Conservation (phyloP, 495 filamentous ascomycete genomes). For the Xylaria cubensis region DNA sequence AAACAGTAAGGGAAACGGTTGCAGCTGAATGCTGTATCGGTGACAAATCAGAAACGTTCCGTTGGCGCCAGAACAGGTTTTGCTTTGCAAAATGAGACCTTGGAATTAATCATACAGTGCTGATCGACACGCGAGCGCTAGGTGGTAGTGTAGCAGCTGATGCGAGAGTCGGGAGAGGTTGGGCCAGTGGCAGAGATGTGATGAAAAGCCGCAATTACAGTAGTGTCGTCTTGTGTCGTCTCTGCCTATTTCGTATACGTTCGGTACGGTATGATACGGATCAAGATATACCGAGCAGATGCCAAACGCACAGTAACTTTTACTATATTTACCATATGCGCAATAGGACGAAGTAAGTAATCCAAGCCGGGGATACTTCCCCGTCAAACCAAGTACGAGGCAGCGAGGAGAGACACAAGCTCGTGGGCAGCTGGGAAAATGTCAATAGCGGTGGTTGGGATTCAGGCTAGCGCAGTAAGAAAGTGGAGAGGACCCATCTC, state of each 20-base stretch:
- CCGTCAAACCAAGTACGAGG: constrained; percentile 3
- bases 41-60: constrained; percentile 13
- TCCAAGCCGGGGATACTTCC: background rate
- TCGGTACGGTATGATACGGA: background rate
- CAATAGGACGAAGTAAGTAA: background rate
- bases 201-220: constrained; percentile 7
- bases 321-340: background rate
- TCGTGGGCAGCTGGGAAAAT: background rate
- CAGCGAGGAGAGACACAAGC: background rate
- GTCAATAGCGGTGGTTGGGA: constrained; percentile 5
- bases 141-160: background rate
- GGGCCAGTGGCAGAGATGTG: constrained; percentile 7
- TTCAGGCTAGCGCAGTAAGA: background rate
- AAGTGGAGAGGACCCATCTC: constrained; percentile 5
- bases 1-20: background rate
- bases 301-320: background rate
- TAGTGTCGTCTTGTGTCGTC: background rate
- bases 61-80: constrained; percentile 12
- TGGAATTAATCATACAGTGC: background rate
- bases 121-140: constrained; percentile 14
- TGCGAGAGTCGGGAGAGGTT: constrained; percentile 12
- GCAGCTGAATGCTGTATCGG: constrained; percentile 1
- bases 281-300: background rate
- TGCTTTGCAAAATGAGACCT: constrained; percentile 13
- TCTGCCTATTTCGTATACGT: background rate